These are phyloP conservation scores for Acer campestre DNA, from an alignment of 345 rosid species.

Conservation along the genomic window DNA sequence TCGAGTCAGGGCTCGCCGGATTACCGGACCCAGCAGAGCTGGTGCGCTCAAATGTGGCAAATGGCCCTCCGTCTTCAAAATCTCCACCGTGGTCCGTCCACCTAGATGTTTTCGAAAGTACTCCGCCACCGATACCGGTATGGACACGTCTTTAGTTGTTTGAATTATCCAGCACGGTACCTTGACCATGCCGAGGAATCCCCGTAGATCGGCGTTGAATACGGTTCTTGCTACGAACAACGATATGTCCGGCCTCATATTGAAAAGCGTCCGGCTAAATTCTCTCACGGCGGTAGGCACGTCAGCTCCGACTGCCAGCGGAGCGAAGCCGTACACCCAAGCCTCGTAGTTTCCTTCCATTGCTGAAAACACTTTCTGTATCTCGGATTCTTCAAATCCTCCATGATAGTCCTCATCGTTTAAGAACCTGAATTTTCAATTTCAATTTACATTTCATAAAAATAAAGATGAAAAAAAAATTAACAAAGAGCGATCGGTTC, in stretches of 20 bases:
- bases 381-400: constrained; percentile 65
- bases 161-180: constrained; percentile 71
- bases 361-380: constrained; percentile 67
- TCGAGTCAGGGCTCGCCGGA: constrained; percentile 69
- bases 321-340: constrained; percentile 79
- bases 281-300: constrained; percentile 82
- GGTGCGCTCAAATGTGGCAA: constrained; percentile 90
- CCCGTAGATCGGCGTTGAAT: constrained; percentile 68
- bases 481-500: not conserved
- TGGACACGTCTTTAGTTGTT: constrained; percentile 62
- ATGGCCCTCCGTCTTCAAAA: constrained; percentile 73
- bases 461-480: not conserved
- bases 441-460: not conserved
- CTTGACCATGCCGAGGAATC: constrained; percentile 63
- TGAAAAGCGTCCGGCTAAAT: constrained; percentile 82
- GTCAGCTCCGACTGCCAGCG: constrained; percentile 75
- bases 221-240: constrained; percentile 63
- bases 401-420: constrained; percentile 76
- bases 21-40: constrained; percentile 48
- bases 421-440: constrained; percentile 35
- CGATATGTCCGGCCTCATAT: constrained; percentile 89
- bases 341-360: constrained; percentile 85
- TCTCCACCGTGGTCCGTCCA: constrained; percentile 64
- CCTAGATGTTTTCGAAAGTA: constrained; percentile 68
- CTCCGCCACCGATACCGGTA: constrained; percentile 72